A percentile compares a stretch with the other conserved stretches of the same genome.
Evolutionary conservation across 208 protist genomes (phyloP).

Genomic region (Leishmania amazonensis): DNA sequence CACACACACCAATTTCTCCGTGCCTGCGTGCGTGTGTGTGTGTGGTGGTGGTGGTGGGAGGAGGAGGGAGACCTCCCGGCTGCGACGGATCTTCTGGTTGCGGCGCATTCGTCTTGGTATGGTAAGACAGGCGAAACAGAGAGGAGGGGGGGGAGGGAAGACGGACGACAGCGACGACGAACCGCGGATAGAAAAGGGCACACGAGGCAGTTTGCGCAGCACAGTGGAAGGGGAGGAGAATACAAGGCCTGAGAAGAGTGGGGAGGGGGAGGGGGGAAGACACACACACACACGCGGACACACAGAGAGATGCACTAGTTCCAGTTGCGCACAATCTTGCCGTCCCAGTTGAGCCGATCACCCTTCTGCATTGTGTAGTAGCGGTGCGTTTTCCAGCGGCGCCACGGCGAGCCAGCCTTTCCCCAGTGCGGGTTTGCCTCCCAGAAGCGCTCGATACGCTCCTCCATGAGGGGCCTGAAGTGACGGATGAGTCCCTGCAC

Average conservation of each 20-base stretch:
- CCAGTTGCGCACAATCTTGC: constrained; percentile 90
- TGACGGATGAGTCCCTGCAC: constrained; percentile 98
- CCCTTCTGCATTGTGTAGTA: constrained; percentile 93
- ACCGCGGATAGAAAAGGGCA: neutral
- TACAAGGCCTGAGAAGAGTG: neutral
- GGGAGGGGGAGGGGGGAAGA: neutral
- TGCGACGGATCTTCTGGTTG: neutral
- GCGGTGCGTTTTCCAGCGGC: constrained; percentile 86
- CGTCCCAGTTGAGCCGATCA: constrained; percentile 86
- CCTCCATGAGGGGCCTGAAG: constrained; percentile 96
- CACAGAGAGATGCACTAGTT: constrained; percentile 40
- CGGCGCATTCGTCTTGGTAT: neutral
- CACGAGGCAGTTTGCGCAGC: neutral
- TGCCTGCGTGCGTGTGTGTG: neutral
- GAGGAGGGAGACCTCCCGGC: neutral
- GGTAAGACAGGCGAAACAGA: neutral
- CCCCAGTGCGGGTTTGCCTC: constrained; percentile 89
- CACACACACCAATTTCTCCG: no score
- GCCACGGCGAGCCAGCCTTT: constrained; percentile 77
- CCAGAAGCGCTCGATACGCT: constrained; percentile 93
- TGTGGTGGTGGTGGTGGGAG: neutral
- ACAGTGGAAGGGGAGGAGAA: neutral
- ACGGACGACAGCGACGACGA: neutral
- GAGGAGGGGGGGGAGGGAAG: neutral
- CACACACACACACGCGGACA: neutral